A percentile compares a stretch with the other conserved stretches of the same genome.
phyloP scores from a whole-genome alignment of 257 asterid genomes.

The Coffea canephora region DNA sequence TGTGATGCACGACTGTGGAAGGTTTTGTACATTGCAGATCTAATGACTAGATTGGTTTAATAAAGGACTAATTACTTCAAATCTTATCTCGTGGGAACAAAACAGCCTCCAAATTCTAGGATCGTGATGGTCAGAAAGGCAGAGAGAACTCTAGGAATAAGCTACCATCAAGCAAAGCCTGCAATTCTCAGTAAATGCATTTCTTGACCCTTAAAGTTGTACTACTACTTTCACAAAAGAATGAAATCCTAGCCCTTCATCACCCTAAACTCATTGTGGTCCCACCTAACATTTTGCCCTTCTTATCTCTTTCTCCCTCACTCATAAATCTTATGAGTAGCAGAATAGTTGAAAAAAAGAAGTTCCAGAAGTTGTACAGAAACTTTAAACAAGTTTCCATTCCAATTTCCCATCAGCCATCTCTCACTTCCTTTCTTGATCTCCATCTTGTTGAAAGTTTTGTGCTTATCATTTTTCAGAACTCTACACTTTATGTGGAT shows the following conservation, averaged over 20 bases:
- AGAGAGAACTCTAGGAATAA: slow-evolving; percentile 10
- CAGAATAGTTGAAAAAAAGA: not conserved
- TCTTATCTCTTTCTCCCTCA: slow-evolving; percentile 3
- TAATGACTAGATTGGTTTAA: not conserved
- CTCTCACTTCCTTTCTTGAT: slow-evolving; percentile 2
- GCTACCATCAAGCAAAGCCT: slow-evolving; percentile 9
- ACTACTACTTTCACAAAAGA: slow-evolving; percentile 17
- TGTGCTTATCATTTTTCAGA: not conserved
- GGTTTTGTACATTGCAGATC: not conserved
- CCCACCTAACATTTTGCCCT: not conserved
- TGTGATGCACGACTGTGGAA: not conserved
- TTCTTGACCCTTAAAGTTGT: slow-evolving; percentile 20
- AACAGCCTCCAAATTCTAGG: not conserved
- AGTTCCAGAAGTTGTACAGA: slow-evolving; percentile 16
- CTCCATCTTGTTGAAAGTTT: not conserved
- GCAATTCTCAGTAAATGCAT: slow-evolving; percentile 31
- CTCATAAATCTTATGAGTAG: not conserved
- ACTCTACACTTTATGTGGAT: slow-evolving; percentile 7
- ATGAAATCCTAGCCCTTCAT: slow-evolving; percentile 21
- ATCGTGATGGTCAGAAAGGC: slow-evolving; percentile 1
- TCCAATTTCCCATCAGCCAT: slow-evolving; percentile 1
- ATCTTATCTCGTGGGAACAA: not conserved
- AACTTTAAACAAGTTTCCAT: slow-evolving; percentile 15
- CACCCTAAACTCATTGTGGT: slow-evolving; percentile 16
- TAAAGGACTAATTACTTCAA: not conserved